phyloP scores from a whole-genome alignment of 163 green algal genomes.

The Prototheca cutis region DNA sequence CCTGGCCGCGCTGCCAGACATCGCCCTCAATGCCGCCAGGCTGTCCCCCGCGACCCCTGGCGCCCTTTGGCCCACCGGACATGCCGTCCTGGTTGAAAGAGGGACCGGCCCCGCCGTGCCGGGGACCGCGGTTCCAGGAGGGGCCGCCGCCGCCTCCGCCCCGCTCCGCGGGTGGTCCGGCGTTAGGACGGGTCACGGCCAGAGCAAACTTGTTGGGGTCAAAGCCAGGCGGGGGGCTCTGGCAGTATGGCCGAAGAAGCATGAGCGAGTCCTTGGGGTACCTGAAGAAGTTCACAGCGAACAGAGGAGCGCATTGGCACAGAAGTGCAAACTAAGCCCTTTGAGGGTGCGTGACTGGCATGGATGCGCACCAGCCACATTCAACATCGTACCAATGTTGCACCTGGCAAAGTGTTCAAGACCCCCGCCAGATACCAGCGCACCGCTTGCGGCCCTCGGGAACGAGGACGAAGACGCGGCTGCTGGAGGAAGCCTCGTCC shows the following conservation, averaged over 20 bases:
- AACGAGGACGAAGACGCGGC: not conserved
- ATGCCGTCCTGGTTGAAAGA: too few relatives aligned
- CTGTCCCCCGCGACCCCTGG: not conserved
- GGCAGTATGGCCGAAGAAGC: not conserved
- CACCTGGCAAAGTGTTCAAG: too few relatives aligned
- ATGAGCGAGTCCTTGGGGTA: not conserved
- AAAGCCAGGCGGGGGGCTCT: not conserved
- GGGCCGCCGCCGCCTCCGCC: constrained; percentile 19
- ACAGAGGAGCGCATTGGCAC: too few relatives aligned
- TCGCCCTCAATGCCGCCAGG: constrained; percentile 25
- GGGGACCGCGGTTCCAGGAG: not conserved
- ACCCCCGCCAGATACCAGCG: too few relatives aligned
- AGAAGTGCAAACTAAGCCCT: too few relatives aligned
- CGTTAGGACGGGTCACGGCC: not conserved
- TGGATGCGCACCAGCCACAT: too few relatives aligned
- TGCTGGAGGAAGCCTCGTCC: not conserved
- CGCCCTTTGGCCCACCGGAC: too few relatives aligned
- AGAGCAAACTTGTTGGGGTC: not conserved
- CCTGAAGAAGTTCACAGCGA: not conserved
- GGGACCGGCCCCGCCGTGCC: too few relatives aligned
- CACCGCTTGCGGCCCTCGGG: not conserved
- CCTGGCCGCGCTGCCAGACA: constrained; percentile 34
- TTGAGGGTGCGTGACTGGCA: not conserved
- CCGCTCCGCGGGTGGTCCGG: not conserved
- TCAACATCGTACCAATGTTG: too few relatives aligned